Conservation (phyloP, 345 rosid genomes). For the Populus alba region DNA sequence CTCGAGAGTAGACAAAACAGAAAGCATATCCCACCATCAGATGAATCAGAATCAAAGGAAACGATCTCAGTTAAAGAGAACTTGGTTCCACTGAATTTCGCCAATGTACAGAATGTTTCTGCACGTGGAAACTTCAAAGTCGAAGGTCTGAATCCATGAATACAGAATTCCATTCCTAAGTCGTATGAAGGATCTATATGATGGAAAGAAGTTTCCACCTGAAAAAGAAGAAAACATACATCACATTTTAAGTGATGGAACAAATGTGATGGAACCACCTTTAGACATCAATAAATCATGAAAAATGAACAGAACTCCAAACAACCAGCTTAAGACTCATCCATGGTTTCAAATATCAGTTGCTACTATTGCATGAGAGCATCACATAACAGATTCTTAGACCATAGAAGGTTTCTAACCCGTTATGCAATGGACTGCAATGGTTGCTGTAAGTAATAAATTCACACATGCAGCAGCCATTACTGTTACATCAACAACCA, state of each 20-base stretch:
- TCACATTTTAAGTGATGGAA: constrained; percentile 8
- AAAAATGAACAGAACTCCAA: constrained; percentile 8
- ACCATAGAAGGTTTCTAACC: too few relatives aligned
- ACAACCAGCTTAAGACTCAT: background rate
- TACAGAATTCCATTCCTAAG: constrained; percentile 55
- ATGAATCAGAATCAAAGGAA: constrained; percentile 45
- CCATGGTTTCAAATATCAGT: background rate
- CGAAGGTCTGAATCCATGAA: constrained; percentile 58
- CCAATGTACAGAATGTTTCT: constrained; percentile 60
- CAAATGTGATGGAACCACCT: constrained; percentile 12
- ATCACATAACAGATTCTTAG: too few relatives aligned
- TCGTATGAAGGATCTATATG: constrained; percentile 89
- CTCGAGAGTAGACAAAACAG: background rate
- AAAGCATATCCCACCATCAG: constrained; percentile 44
- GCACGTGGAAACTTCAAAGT: constrained; percentile 68
- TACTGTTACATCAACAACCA: too few relatives aligned
- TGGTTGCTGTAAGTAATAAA: too few relatives aligned
- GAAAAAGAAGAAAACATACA: constrained; percentile 18
- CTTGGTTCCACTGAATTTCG: constrained; percentile 71
- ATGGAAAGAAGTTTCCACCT: constrained; percentile 76
- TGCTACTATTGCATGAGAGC: too few relatives aligned
- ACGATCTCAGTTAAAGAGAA: constrained; percentile 62
- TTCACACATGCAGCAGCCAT: too few relatives aligned
- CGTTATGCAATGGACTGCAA: too few relatives aligned
- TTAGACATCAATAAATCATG: constrained; percentile 12